phyloP scores from a whole-genome alignment of 352 stramenopile species.

The Sclerospora graminicola region DNA sequence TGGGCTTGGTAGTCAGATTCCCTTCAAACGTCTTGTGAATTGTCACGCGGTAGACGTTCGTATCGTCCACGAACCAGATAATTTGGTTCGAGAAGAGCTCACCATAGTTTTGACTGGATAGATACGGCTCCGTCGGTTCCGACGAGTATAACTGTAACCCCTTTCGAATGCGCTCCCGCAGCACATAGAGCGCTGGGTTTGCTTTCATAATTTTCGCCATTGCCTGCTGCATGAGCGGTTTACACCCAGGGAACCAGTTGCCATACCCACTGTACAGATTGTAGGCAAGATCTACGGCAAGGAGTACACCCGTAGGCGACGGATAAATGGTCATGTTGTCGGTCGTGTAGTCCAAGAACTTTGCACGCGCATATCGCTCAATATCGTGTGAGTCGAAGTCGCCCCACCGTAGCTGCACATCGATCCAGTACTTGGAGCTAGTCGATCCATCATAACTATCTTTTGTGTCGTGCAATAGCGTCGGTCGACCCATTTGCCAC shows the following conservation, averaged over 20 bases:
- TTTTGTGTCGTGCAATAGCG: constrained; percentile 89
- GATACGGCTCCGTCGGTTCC: constrained; percentile 99
- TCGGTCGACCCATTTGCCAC: constrained; percentile 89
- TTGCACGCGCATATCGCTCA: constrained; percentile 97
- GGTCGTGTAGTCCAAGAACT: constrained; percentile 99
- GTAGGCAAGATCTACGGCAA: constrained; percentile 98
- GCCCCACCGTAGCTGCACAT: constrained; percentile 99
- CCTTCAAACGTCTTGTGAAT: constrained; percentile 99
- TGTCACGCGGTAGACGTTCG: constrained; percentile 97
- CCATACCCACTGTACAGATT: constrained; percentile 99
- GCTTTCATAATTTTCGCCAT: constrained; percentile 99
- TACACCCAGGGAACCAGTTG: constrained; percentile 99
- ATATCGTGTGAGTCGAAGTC: constrained; percentile 99
- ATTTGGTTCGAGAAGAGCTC: constrained; percentile 99
- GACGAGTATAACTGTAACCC: constrained; percentile 99
- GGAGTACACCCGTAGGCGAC: constrained; percentile 95
- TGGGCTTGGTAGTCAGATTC: constrained; percentile 99
- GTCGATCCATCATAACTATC: constrained; percentile 96
- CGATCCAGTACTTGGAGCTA: constrained; percentile 99
- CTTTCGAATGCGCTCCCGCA: constrained; percentile 99
- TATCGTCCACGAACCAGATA: constrained; percentile 99
- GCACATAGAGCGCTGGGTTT: constrained; percentile 98
- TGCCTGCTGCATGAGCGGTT: constrained; percentile 98
- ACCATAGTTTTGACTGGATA: constrained; percentile 99
- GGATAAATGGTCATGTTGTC: constrained; percentile 99